Base-by-base conservation (phyloP, 1,139 yeast species). In the Arxiozyma slooffiae region DNA sequence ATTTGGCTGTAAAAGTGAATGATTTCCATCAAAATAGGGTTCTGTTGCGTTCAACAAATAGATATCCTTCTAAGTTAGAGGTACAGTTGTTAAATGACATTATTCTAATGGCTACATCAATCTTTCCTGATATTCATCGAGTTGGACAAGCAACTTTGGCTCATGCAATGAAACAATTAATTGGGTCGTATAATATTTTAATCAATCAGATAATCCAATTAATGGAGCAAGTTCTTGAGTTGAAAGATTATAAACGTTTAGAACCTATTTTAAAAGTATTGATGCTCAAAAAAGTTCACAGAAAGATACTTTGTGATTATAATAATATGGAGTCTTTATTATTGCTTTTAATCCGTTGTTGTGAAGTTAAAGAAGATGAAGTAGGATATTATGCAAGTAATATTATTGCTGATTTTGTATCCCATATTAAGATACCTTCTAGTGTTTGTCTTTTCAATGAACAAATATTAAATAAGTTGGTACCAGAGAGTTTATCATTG, bases 11-110 rank as follows among this genome's bases (percentile, higher is more conserved):
- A 0, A 76, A 96, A 54, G 73, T 88, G 17, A 85, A 83, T 53
- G 71, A 83, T 11, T 85, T 82, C 57, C 97, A 90, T 59, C 79
- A 80, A 62, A 81, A 85, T 54, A 76, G 97, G 57, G 79, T 85
- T 23, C 75, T 80, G 3, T 76, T 85, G 50, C 92, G 85, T 60
- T 79, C 90, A 1, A 85, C 95, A 0, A 81, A 85, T 2, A 74
- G 96, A 55, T 73, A 80, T 11, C 85, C 86, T 60, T 79, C 90
- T 0, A 78, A 75, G n/a, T 66, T 85, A 24, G 97, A 90, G 58
- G 78, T 75, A 52, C 53, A 72, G 1, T 68, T 92, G 44, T 67
- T 92, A 42, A 76, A 74, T 50, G 96, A 89, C 64, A 74, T 88
- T n/a, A 80, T 85, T 7, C 69, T 72, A 24, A 67, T 86, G 38